Base-by-base conservation (phyloP, 441 rosid genomes). In the Erysimum cheiri region DNA sequence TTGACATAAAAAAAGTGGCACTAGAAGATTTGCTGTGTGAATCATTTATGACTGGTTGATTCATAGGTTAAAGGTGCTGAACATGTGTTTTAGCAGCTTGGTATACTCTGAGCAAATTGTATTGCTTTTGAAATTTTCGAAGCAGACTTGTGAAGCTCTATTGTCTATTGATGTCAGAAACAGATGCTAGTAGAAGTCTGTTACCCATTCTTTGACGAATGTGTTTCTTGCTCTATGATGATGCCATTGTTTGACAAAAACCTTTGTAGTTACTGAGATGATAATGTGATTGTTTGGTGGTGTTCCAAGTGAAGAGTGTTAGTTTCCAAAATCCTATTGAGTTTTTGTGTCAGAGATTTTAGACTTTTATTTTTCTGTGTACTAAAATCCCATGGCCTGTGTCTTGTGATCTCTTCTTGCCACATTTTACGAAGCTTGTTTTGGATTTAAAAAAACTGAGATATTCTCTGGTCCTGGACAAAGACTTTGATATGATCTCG, bases 21-120 rank as follows among this genome's bases (percentile, higher is more conserved):
- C 39, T 41, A 50, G 61, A 50, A 52, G 72, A 52, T 37, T 66
- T 50, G 66, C 68, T 59, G 3, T 67, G 68, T 73, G 72, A 44
- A 60, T 60, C 49, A 24, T 15, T 22, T n/a, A 3, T 67, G 32
- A 43, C 15, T 73, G 72, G 56, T 59, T 59, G 61, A 58, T 73
- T 39, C 67, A 73, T 73, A 40, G 67, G 24, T 29, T 37, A 37
- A 48, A 64, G 13, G 35, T 58, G 66, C 11, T 64, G 64, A 46
- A 71, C 57, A 33, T 63, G 63, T 33, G 7, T 46, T 53, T 11
- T 43, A 35, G 70, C 63, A 62, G 64, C 17, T 64, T 57, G 76
- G 48, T 47, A 13, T 28, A 6, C 29, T 69, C n/a, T 69, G 57
- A 57, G 13, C 14, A 41, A 19, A 15, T 26, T 56, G 40, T 47